Percentiles rank a stretch among this genome's conserved stretches.
Conservation (phyloP, 1,139 yeast species). For the Saccharomyces hybrid region DNA sequence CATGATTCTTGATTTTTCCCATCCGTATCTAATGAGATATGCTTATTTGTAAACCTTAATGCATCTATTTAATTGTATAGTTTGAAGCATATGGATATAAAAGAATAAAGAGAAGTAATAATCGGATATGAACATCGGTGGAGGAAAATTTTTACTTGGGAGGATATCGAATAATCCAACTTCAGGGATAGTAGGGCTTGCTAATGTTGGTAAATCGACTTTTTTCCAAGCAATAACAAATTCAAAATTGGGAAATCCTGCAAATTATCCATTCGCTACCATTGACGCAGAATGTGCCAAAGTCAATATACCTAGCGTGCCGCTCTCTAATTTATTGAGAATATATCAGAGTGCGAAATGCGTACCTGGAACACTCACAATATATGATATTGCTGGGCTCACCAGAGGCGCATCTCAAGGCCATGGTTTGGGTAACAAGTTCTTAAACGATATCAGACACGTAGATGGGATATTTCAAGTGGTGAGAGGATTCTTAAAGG, state of each 20-base stretch:
- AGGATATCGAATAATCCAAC: conserved; percentile 26
- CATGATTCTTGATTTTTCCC: conserved; percentile 35
- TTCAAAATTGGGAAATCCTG: conserved; percentile 62
- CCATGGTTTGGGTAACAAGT: conserved; percentile 72
- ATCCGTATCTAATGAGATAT: conserved; percentile 1
- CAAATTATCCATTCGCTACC: conserved; percentile 75
- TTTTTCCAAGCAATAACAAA: conserved; percentile 67
- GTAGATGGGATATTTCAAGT: conserved; percentile 72
- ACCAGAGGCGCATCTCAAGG: conserved; percentile 68
- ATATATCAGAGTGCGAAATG: conserved; percentile 46
- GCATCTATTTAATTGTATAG: neutral
- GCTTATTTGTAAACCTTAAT: conserved; percentile 1
- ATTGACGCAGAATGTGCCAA: conserved; percentile 65
- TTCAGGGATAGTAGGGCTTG: conserved; percentile 59
- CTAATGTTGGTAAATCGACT: conserved; percentile 70
- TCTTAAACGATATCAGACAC: conserved; percentile 58
- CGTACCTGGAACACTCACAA: conserved; percentile 49
- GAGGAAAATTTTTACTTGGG: conserved; percentile 16
- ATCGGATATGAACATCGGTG: conserved; percentile 3
- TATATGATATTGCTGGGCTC: conserved; percentile 68
- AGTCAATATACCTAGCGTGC: conserved; percentile 47
- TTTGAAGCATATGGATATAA: neutral
- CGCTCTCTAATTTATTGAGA: conserved; percentile 38
- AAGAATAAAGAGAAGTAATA: neutral
- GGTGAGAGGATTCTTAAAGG: conserved; percentile 58